A percentile compares a stretch with the other conserved stretches of the same genome.
Evolutionary conservation across 2,329 filamentous ascomycete species (phyloP).

Genomic region (Incumbomyces delicatus): DNA sequence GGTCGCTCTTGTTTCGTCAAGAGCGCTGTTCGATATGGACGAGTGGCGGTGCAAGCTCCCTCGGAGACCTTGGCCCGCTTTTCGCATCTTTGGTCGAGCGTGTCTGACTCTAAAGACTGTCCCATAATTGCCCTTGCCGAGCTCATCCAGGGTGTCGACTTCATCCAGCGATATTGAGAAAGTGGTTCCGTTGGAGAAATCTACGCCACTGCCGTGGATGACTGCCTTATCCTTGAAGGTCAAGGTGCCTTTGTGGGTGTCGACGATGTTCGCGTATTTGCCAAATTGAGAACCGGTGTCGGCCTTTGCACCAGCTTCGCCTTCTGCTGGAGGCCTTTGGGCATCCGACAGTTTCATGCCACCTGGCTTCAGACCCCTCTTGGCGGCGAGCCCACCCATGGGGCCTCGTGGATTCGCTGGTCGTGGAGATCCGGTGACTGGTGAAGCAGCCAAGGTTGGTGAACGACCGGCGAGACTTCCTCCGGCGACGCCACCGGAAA

Average conservation of each 20-base stretch:
- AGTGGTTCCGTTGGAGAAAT: constrained; percentile 79
- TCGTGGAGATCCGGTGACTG: constrained; percentile 24
- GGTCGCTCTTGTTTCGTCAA: constrained; percentile 24
- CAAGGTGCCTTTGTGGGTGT: constrained; percentile 81
- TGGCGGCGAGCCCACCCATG: constrained; percentile 37
- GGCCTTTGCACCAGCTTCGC: constrained; percentile 11
- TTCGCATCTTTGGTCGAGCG: constrained; percentile 56
- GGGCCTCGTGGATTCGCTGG: constrained; percentile 25
- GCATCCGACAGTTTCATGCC: constrained; percentile 41
- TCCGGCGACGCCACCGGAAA: constrained; percentile 17
- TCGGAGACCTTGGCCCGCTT: constrained; percentile 49
- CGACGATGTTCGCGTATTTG: constrained; percentile 72
- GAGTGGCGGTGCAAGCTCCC: constrained; percentile 44
- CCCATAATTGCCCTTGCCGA: constrained; percentile 96
- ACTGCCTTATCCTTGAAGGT: constrained; percentile 89
- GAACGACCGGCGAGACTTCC: constrained; percentile 4
- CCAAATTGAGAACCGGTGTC: constrained; percentile 45
- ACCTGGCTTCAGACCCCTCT: constrained; percentile 35
- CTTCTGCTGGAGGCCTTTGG: constrained; percentile 38
- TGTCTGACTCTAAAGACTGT: constrained; percentile 96
- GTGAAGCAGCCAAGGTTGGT: constrained; percentile 17
- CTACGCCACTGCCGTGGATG: constrained; percentile 78
- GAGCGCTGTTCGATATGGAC: constrained; percentile 15
- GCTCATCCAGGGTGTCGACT: constrained; percentile 81
- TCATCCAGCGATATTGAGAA: constrained; percentile 95